phyloP scores from a whole-genome alignment of 1,284 basidiomycete genomes.

The Stygiomarasmius scandens region DNA sequence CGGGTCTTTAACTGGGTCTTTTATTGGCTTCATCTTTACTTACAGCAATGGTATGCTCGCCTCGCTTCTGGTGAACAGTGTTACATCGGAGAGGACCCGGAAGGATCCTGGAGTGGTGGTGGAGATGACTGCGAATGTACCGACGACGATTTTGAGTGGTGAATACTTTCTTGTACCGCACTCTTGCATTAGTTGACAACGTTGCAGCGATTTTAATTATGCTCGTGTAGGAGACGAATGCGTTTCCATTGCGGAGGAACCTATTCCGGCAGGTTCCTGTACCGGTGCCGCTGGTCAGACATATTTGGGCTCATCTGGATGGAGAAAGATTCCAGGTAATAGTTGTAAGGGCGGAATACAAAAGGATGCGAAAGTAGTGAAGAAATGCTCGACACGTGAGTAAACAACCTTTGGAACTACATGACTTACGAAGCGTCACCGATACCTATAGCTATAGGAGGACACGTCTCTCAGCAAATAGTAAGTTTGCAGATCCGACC shows the following conservation, averaged over 20 bases:
- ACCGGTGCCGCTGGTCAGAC: constrained; percentile 56
- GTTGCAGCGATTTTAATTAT: constrained; percentile 83
- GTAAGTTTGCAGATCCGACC: no score
- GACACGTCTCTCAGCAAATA: no score
- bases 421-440: no score
- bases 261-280: constrained; percentile 82
- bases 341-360: constrained; percentile 74
- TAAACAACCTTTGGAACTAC: no score
- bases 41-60: constrained; percentile 90
- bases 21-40: not conserved
- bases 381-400: constrained; percentile 75
- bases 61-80: constrained; percentile 87
- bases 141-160: constrained; percentile 95
- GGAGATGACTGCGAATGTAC: constrained; percentile 86
- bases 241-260: constrained; percentile 82
- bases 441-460: no score
- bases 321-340: constrained; percentile 91
- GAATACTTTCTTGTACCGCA: constrained; percentile 22
- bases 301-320: constrained; percentile 91
- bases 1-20: not conserved
- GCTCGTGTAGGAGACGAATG: constrained; percentile 75
- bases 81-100: constrained; percentile 91
- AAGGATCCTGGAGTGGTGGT: constrained; percentile 79
- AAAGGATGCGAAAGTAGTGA: constrained; percentile 69
- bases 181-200: not conserved